A percentile compares a stretch with the other conserved stretches of the same genome.
Evolutionary conservation across 2,329 filamentous ascomycete genomes (phyloP).

Genomic region (Alternaria angustiovoidea): DNA sequence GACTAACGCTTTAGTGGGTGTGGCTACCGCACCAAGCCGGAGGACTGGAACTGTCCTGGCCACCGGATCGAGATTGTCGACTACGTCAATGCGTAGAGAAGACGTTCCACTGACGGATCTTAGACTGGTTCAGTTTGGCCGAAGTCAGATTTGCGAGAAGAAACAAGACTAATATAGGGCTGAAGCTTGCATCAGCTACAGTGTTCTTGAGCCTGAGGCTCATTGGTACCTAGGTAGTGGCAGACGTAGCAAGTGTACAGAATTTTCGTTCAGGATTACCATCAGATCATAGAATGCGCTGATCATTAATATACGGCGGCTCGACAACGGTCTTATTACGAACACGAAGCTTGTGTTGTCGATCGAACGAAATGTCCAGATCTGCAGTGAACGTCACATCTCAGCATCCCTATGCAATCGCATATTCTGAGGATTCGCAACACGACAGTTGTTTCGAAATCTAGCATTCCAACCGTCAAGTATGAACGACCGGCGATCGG

Average conservation of each 20-base stretch:
- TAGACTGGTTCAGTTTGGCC: neutral
- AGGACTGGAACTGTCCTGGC: neutral
- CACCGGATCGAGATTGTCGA: neutral
- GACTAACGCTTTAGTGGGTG: neutral
- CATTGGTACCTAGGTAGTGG: neutral
- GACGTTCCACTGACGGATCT: neutral
- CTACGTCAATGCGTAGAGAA: neutral
- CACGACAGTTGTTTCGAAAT: neutral
- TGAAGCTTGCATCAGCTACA: neutral
- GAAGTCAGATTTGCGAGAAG: neutral
- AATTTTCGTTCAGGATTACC: neutral
- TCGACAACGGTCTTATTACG: neutral
- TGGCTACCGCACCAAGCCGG: neutral
- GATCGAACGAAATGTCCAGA: conserved; percentile 1
- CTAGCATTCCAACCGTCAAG: neutral
- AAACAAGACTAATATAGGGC: neutral
- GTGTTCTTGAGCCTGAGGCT: neutral
- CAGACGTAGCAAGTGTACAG: neutral
- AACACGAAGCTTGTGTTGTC: neutral
- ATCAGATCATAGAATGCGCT: neutral
- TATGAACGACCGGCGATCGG: neutral
- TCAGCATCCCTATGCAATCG: neutral
- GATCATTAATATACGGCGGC: neutral
- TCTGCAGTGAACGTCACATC: conserved; percentile 8
- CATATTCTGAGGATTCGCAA: neutral